Evolutionary conservation across 306 rosid species (phyloP).

Genomic region (Trifolium subterraneum): DNA sequence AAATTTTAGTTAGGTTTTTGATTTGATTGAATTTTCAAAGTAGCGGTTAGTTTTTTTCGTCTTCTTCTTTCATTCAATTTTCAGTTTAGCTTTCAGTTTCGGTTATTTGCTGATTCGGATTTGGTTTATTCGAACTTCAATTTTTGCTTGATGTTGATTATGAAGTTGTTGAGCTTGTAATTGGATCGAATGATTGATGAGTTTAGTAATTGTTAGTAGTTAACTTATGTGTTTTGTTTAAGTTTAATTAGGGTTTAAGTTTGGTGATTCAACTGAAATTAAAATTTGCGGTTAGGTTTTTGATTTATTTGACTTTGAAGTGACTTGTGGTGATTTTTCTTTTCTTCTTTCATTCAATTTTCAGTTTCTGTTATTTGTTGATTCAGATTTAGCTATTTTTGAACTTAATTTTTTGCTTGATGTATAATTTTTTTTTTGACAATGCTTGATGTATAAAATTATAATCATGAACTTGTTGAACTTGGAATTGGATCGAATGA

Average conservation of each 20-base stretch:
- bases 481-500: constrained; percentile 2
- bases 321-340: constrained; percentile 64
- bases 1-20: constrained; percentile 19
- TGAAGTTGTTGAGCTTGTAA: neutral
- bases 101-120: neutral
- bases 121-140: neutral
- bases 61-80: neutral
- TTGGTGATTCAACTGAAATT: neutral
- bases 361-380: neutral
- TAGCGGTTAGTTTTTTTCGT: constrained; percentile 56
- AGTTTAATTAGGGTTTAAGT: constrained; percentile 4
- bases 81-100: neutral
- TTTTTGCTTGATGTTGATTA: neutral
- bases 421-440: no score
- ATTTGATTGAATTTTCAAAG: constrained; percentile 49
- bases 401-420: neutral
- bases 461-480: neutral
- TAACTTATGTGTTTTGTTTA: neutral
- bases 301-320: constrained; percentile 35
- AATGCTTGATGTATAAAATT: neutral
- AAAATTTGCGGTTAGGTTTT: constrained; percentile 19
- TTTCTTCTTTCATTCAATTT: neutral
- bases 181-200: constrained; percentile 4
- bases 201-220: neutral
- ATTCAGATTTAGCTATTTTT: neutral